Evolutionary conservation across 768 basidiomycete species (phyloP), one percentile per base, ranked within the genome.

Genomic region (Stropharia rugosoannulata): DNA sequence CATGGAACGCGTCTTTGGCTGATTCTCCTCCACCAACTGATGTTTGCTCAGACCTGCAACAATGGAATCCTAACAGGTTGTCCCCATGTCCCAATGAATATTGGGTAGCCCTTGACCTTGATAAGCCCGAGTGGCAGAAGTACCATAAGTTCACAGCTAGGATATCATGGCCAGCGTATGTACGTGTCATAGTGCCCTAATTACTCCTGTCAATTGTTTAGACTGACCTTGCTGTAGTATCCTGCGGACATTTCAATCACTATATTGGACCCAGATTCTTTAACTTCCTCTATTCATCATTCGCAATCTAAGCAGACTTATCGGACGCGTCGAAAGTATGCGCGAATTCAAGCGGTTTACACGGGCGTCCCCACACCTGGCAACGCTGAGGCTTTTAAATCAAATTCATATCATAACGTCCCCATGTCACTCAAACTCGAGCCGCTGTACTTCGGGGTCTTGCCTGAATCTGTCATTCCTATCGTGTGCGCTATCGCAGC

Each of bases 281-380:
- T 55, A 85, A 70, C 55, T 87, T 85, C 16, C 87, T 84, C 64
- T 86, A 85, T 61, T 80, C 77, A 2, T 75, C 80, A 35, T 80
- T 35, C 18, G 4, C 29, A 25, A 18, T 35, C 16, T 15, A 15
- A 13, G 25, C 27, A 49, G 32, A 16, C 50, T 3, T 13, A 51
- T 42, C n/a, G 16, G 36, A 77, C 76, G 19, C 79, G 81, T 42
- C 61, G 67, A 7, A 76, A 76, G 60, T 86, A 82, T 59, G 88
- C 85, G 7, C 81, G 83, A 12, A 74, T 89, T 38, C 81, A 81
- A 25, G 67, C 78, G 32, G 73, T 82, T 1, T 70, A 82, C 66
- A 74, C 76, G 3, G 84, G 85, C 32, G 73, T 88, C 27, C 74
- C 73, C 56, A 75, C 54, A n/a, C 47, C 54, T 29, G 49, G 39